Base-by-base conservation (phyloP, 129 eudicot genomes). In the Lactuca saligna region DNA sequence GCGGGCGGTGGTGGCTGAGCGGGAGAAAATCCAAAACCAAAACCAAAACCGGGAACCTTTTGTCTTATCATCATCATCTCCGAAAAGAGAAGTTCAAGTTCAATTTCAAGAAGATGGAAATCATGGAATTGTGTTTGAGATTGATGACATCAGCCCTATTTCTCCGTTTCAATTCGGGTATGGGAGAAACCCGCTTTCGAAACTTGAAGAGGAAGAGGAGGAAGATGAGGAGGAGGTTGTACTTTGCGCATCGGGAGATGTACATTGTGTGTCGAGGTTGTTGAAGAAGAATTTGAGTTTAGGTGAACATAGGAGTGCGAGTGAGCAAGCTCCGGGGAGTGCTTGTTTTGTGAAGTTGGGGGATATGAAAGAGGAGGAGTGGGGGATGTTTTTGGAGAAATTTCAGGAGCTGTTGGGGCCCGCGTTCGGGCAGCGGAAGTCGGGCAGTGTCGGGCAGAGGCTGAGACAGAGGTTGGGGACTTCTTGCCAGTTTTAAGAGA, bases 401-500 rank as follows among this genome's bases (percentile, higher is more conserved):
- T 83, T 93, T 50, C 82, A 65, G 59, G 95, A 87, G 71, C 78
- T 89, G 81, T 69, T 93, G 58, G 34, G 17, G 63, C 74, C 90
- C 1, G 87, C 93, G 11, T 87, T 89, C 37, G 82, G 65, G 16
- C 65, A 85, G 80, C 82, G 93, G 7, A 89, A 89, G 81, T 67
- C 84, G 4, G 83, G 65, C 14, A 75, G 77, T 14, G 68, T 78
- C 33, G 88, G 88, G 7, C 96, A 85, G 82, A 84, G 64, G 84
- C 97, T 81, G 85, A 81, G 91, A 44, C 96, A 84, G 77, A 87
- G 99, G 87, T 80, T 93, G 32, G 99, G 98, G 32, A 93, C 92
- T 83, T 93, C 98, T 48, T 93, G 98, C 90, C 88, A 85, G 95
- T 93, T 93, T 93, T 93, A 91, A 89, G 12, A 17, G 73, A 15